Base-by-base conservation (phyloP, 192 early-diverging fungal genomes). In the Diversispora eburnea region DNA sequence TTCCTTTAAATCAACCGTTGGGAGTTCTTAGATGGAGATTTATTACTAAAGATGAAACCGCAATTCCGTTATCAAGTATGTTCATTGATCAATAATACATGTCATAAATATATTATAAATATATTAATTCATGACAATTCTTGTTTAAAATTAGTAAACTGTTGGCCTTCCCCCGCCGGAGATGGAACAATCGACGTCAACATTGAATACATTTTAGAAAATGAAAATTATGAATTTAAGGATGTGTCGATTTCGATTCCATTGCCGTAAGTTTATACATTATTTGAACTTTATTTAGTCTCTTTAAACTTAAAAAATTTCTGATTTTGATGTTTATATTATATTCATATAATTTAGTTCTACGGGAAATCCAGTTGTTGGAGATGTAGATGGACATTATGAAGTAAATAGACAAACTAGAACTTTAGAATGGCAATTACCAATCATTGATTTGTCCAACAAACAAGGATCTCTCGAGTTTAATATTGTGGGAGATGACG, bases 151-250 rank as follows among this genome's bases (percentile, higher is more conserved):
- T 63, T 76, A 92, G 91, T 98, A 79, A 99, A 94, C 83, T 99
- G 97, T 85, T 99, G 97, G 97, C 96, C 97, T 22, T 92, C 94
- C 19, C 94, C 93, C 42, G 85, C 89, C 41, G 94, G 90, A 59
- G 89, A 84, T 78, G 96, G 97, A 4, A 86, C 88, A 1, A 89
- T 90, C 57, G 95, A 96, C 79, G 97, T 99, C 25, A 99, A 94
- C 73, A 95, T 98, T 67, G 97, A 99, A 79, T 99, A 97, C 75
- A 95, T 97, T 77, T 84, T 97, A 59, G 91, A 89, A 76, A 81
- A 85, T 67, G 79, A 87, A 20, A 82, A 85, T 56, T 87, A 97
- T 66, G 92, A 90, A 77, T 86, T 99, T 12, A 87, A 90, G 20
- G 91, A 93, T 56, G 95, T 99, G 33, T 80, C 89, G 8, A 93